A percentile compares a stretch with the other conserved stretches of the same genome.
Evolutionary conservation across 1,284 basidiomycete genomes (phyloP).

Genomic region (Ganoderma lucidum): DNA sequence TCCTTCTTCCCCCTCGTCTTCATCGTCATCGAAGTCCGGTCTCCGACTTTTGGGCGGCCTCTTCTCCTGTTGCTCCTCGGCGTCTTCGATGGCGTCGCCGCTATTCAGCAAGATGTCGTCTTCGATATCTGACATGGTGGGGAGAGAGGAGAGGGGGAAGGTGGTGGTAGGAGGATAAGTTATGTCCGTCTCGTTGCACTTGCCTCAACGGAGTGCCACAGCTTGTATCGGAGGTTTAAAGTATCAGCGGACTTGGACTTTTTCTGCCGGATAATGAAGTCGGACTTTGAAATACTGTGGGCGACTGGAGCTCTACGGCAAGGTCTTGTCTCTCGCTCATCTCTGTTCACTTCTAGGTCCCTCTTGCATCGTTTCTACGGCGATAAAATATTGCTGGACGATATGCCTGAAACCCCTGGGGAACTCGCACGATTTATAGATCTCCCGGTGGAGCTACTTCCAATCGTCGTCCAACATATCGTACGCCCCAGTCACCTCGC

Average conservation of each 20-base stretch:
- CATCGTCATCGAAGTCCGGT: slow-evolving; percentile 47
- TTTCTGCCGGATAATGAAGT: background rate
- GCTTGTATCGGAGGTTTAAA: background rate
- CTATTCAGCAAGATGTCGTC: slow-evolving; percentile 44
- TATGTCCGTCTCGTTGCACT: background rate
- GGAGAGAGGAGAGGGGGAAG: slow-evolving; percentile 30
- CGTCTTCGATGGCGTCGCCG: slow-evolving; percentile 37
- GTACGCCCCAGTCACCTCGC: slow-evolving; percentile 60
- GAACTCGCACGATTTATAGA: slow-evolving; percentile 24
- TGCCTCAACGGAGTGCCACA: background rate
- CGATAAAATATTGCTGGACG: background rate
- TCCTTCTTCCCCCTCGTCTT: slow-evolving; percentile 61
- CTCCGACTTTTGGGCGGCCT: slow-evolving; percentile 38
- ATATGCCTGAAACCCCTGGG: background rate
- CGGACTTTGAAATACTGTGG: background rate
- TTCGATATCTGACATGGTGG: slow-evolving; percentile 62
- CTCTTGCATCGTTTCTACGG: background rate
- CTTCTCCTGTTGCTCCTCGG: slow-evolving; percentile 44
- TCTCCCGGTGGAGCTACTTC: slow-evolving; percentile 68
- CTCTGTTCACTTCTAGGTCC: background rate
- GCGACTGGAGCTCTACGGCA: background rate
- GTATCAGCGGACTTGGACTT: no score
- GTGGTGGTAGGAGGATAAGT: slow-evolving; percentile 11
- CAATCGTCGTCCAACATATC: slow-evolving; percentile 58
- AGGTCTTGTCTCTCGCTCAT: background rate